phyloP scores from a whole-genome alignment of 2,329 filamentous ascomycete species.

The Geosmithia morbida region DNA sequence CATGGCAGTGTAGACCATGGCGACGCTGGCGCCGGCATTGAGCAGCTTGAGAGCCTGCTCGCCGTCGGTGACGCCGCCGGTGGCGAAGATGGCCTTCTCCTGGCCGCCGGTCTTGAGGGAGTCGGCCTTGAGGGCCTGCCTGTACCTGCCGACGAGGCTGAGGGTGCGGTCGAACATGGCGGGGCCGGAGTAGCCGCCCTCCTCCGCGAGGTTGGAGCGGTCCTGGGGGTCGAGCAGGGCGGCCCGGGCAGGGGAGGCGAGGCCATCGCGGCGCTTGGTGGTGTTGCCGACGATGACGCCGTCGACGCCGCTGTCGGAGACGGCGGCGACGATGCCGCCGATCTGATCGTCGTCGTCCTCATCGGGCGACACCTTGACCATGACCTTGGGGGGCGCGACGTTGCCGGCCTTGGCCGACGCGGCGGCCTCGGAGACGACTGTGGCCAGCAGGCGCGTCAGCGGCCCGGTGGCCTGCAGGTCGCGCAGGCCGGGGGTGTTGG shows the following conservation, averaged over 20 bases:
- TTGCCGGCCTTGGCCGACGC: slow-evolving; percentile 42
- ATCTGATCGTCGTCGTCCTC: slow-evolving; percentile 80
- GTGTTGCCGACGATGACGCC: slow-evolving; percentile 97
- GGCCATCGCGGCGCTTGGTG: slow-evolving; percentile 64
- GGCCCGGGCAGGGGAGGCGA: slow-evolving; percentile 46
- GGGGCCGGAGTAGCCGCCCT: slow-evolving; percentile 82
- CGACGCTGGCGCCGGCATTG: slow-evolving; percentile 78
- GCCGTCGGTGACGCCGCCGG: slow-evolving; percentile 83
- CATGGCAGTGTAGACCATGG: slow-evolving; percentile 77
- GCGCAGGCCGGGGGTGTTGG: slow-evolving; percentile 85
- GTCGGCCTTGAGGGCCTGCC: slow-evolving; percentile 47
- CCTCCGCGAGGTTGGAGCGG: slow-evolving; percentile 53
- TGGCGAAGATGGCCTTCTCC: slow-evolving; percentile 80
- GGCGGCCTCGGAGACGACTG: slow-evolving; percentile 65
- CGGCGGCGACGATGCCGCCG: slow-evolving; percentile 74
- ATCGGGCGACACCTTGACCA: slow-evolving; percentile 97
- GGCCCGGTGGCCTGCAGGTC: slow-evolving; percentile 77
- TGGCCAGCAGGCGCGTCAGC: slow-evolving; percentile 63
- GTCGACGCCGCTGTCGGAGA: slow-evolving; percentile 74
- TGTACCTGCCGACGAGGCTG: slow-evolving; percentile 65
- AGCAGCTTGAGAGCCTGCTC: slow-evolving; percentile 69
- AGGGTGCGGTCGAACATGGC: slow-evolving; percentile 74
- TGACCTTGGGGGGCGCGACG: slow-evolving; percentile 45
- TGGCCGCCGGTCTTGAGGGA: slow-evolving; percentile 17
- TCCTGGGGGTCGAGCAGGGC: slow-evolving; percentile 57